A percentile compares a stretch with the other conserved stretches of the same genome.
These are phyloP conservation scores for Scedosporium minutisporum DNA, from an alignment of 2,329 filamentous ascomycete genomes.

Conservation along the genomic window DNA sequence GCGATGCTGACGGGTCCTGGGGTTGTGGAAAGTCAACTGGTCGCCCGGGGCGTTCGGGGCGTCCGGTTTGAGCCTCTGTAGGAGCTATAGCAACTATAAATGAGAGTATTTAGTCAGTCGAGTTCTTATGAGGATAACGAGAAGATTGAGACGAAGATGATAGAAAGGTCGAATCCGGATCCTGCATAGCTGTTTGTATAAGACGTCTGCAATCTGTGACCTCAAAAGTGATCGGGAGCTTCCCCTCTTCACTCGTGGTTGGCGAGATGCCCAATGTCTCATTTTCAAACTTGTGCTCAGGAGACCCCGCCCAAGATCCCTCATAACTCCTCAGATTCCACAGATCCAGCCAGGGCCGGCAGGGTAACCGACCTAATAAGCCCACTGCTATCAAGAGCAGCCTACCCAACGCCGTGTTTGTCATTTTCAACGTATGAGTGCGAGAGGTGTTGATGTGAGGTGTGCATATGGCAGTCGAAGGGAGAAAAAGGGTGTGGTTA, in stretches of 20 bases:
- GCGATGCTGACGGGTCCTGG: neutral
- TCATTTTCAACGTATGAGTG: neutral
- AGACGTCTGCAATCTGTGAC: neutral
- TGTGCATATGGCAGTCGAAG: neutral
- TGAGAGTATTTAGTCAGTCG: neutral
- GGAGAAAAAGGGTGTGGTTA: neutral
- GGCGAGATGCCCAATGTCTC: too few relatives aligned
- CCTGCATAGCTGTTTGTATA: neutral
- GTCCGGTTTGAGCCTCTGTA: neutral
- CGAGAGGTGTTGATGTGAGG: neutral
- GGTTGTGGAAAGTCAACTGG: neutral
- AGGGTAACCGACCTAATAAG: neutral
- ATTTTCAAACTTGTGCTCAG: neutral
- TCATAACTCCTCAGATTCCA: neutral
- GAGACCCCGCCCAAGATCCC: neutral
- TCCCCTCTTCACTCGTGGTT: too few relatives aligned
- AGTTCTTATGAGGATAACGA: neutral
- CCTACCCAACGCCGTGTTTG: neutral
- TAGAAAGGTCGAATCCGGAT: neutral
- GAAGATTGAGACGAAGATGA: neutral
- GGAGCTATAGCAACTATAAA: neutral
- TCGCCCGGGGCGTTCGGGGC: neutral
- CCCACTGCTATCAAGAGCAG: conserved; percentile 1
- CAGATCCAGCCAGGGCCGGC: neutral
- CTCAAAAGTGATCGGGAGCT: neutral